These are phyloP conservation scores for Ascoidea tarda DNA, from an alignment of 805 yeast genomes.

Conservation along the genomic window DNA sequence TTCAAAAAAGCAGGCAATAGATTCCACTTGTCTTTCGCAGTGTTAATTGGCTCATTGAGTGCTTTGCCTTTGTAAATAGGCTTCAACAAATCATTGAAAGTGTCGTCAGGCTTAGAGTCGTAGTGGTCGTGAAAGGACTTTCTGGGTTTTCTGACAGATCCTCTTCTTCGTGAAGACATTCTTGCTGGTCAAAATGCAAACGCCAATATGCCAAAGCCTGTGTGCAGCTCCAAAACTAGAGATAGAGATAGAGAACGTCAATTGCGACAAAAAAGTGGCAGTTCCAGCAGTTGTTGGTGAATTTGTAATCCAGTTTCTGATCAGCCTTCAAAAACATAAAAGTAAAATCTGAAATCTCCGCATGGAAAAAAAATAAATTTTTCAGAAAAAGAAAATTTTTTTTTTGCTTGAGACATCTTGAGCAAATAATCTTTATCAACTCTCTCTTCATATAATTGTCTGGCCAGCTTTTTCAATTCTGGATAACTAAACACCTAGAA, in stretches of 20 bases:
- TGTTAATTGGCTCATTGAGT: slow-evolving; percentile 74
- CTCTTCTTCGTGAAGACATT: not conserved
- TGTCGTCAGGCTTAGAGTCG: slow-evolving; percentile 29
- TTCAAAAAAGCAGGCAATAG: slow-evolving; percentile 88
- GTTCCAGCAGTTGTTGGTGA: not conserved
- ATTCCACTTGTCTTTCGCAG: slow-evolving; percentile 96
- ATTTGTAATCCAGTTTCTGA: not conserved
- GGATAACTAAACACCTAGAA: too few species aligned
- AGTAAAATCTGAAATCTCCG: too few species aligned
- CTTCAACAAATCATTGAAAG: slow-evolving; percentile 63
- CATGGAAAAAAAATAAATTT: too few species aligned
- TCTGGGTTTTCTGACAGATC: not conserved
- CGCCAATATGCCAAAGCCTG: too few species aligned
- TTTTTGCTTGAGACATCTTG: not conserved
- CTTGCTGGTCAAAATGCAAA: too few species aligned
- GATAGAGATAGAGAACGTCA: too few species aligned
- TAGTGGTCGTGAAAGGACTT: slow-evolving; percentile 10
- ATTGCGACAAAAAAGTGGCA: not conserved
- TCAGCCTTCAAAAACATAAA: too few species aligned
- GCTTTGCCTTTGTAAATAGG: slow-evolving; percentile 79
- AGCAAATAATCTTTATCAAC: not conserved
- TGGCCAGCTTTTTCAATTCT: too few species aligned
- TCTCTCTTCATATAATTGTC: too few species aligned
- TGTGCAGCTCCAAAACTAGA: too few species aligned
- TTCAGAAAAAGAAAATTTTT: not conserved